Conservation (phyloP, 345 rosid genomes). For the Geranium brycei region DNA sequence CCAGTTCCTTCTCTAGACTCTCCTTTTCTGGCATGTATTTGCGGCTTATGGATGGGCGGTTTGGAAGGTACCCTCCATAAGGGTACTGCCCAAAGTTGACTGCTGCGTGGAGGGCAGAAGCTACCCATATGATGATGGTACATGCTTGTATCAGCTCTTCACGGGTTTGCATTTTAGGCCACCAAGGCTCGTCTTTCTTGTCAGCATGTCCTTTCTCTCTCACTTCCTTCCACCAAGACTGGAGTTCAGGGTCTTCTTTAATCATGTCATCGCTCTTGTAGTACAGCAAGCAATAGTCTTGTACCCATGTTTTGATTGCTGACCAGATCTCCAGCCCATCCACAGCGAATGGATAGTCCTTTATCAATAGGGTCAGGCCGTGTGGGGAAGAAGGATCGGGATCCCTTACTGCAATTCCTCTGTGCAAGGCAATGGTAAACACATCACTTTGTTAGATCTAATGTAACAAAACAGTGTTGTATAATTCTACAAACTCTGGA, state of each 20-base stretch:
- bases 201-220: conserved; percentile 66
- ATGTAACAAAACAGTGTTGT: too few relatives aligned
- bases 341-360: conserved; percentile 68
- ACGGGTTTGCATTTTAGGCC: conserved; percentile 47
- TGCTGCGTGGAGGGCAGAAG: conserved; percentile 69
- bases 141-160: conserved; percentile 42
- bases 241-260: conserved; percentile 39
- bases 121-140: conserved; percentile 60
- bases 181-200: conserved; percentile 56
- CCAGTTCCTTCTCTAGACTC: conserved; percentile 28
- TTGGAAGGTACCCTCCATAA: conserved; percentile 51
- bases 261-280: conserved; percentile 40
- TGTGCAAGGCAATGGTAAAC: conserved; percentile 7
- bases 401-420: conserved; percentile 64
- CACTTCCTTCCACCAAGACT: conserved; percentile 63
- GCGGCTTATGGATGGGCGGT: conserved; percentile 48
- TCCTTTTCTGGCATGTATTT: conserved; percentile 43
- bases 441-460: too few relatives aligned
- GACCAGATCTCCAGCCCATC: conserved; percentile 72
- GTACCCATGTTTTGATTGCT: conserved; percentile 56
- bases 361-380: conserved; percentile 38
- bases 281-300: conserved; percentile 37
- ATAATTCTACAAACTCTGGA: too few relatives aligned
- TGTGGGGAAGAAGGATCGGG: conserved; percentile 26
- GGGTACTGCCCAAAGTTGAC: conserved; percentile 63